Conservation (phyloP, 768 basidiomycete genomes). For the Daedaleopsis nitida region DNA sequence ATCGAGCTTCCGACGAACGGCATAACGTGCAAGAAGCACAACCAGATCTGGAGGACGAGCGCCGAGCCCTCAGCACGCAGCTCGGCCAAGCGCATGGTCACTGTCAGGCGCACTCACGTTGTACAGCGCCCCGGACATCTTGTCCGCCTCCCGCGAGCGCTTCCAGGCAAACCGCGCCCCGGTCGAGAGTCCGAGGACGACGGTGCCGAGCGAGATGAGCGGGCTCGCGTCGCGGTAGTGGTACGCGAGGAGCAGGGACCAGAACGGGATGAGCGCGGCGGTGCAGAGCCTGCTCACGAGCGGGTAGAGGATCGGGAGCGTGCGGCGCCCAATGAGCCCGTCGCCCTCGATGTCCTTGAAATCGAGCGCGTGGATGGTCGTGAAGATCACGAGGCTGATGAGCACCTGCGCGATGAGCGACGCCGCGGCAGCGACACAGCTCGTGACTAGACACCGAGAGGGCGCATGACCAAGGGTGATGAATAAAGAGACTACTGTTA, state of each 20-base stretch:
- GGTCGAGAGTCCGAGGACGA: neutral
- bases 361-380: conserved; percentile 12
- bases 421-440: neutral
- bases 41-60: neutral
- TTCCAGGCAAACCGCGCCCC: neutral
- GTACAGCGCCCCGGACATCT: neutral
- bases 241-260: conserved; percentile 2
- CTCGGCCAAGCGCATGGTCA: neutral
- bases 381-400: neutral
- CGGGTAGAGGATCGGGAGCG: conserved; percentile 8
- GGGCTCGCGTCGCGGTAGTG: neutral
- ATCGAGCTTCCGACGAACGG: neutral
- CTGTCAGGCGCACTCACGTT: conserved; percentile 1
- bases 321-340: neutral
- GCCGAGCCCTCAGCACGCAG: neutral
- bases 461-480: neutral
- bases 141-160: neutral
- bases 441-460: neutral
- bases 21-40: neutral
- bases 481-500: neutral
- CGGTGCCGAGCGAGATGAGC: neutral
- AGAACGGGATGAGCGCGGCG: neutral
- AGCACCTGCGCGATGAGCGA: neutral
- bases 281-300: neutral
- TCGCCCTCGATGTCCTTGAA: conserved; percentile 14